These are phyloP conservation scores for Podosphaera xanthii DNA, from an alignment of 2,329 filamentous ascomycete species.

Conservation along the genomic window DNA sequence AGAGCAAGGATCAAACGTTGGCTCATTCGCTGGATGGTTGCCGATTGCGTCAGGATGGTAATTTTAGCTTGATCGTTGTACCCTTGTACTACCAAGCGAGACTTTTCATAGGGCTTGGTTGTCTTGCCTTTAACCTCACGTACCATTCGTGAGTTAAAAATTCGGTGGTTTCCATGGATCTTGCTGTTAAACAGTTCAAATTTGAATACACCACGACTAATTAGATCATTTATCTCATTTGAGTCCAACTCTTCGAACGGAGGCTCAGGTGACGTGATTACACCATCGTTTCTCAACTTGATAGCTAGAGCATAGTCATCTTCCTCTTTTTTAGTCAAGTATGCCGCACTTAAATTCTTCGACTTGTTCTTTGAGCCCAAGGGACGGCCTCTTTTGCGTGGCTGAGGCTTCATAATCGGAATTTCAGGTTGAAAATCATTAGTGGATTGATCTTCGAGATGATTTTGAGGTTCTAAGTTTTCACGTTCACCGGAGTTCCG, in stretches of 20 bases:
- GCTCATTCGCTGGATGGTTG: conserved; percentile 3
- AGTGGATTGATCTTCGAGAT: too few species aligned
- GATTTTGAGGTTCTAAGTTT: too few species aligned
- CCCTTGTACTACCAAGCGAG: conserved; percentile 1
- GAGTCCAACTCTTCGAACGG: neutral
- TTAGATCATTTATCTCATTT: too few species aligned
- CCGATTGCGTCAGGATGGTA: conserved; percentile 4
- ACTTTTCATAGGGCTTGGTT: conserved; percentile 1
- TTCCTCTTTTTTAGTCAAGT: neutral
- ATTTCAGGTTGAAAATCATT: neutral
- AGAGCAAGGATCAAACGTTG: conserved; percentile 2
- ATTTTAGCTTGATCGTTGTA: conserved; percentile 4
- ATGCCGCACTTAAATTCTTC: neutral
- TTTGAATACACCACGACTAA: too few species aligned
- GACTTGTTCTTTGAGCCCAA: neutral
- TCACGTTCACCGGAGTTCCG: neutral
- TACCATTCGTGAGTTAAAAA: too few species aligned
- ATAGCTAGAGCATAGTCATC: neutral
- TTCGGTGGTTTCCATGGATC: too few species aligned
- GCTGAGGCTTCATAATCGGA: too few species aligned
- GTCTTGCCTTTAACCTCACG: neutral
- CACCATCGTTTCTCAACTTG: neutral
- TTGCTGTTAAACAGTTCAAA: too few species aligned
- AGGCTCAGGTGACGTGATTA: neutral
- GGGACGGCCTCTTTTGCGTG: neutral